Evolutionary conservation across 2,329 filamentous ascomycete species (phyloP).

Genomic region (Leptoxyphium fumago): DNA sequence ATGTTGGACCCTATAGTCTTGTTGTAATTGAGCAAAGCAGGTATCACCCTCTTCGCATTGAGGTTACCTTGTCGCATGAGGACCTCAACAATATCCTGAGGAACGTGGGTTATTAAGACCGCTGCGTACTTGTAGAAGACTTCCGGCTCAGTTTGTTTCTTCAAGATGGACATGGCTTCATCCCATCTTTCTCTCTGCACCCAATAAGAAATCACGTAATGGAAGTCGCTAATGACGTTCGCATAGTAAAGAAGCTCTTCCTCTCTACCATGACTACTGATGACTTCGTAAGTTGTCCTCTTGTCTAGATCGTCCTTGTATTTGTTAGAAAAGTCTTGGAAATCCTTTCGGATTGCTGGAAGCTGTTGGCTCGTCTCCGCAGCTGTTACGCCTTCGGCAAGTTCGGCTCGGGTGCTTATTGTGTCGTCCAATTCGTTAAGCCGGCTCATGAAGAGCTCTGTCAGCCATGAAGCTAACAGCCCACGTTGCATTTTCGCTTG

Average conservation of each 20-base stretch:
- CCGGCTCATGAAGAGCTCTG: conserved; percentile 95
- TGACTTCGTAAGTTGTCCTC: conserved; percentile 88
- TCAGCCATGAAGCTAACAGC: conserved; percentile 89
- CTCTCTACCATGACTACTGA: conserved; percentile 88
- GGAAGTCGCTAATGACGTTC: conserved; percentile 75
- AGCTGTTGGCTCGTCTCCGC: conserved; percentile 57
- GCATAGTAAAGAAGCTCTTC: conserved; percentile 87
- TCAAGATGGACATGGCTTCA: conserved; percentile 74
- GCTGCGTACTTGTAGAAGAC: conserved; percentile 96
- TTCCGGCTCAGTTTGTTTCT: conserved; percentile 81
- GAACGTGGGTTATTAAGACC: conserved; percentile 83
- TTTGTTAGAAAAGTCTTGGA: conserved; percentile 71
- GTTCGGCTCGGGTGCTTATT: conserved; percentile 74
- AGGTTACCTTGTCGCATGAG: conserved; percentile 82
- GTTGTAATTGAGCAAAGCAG: conserved; percentile 87
- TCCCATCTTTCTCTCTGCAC: conserved; percentile 86
- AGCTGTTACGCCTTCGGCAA: conserved; percentile 49
- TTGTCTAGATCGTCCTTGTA: conserved; percentile 79
- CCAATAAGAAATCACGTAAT: conserved; percentile 94
- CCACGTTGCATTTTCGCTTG: conserved; percentile 77
- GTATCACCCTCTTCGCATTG: conserved; percentile 76
- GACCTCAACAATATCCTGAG: conserved; percentile 81
- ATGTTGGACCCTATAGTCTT: conserved; percentile 47
- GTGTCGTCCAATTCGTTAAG: conserved; percentile 89
- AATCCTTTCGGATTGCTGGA: conserved; percentile 57